Base-by-base conservation (phyloP, 345 rosid genomes). In the Eucalyptus cladocalyx region DNA sequence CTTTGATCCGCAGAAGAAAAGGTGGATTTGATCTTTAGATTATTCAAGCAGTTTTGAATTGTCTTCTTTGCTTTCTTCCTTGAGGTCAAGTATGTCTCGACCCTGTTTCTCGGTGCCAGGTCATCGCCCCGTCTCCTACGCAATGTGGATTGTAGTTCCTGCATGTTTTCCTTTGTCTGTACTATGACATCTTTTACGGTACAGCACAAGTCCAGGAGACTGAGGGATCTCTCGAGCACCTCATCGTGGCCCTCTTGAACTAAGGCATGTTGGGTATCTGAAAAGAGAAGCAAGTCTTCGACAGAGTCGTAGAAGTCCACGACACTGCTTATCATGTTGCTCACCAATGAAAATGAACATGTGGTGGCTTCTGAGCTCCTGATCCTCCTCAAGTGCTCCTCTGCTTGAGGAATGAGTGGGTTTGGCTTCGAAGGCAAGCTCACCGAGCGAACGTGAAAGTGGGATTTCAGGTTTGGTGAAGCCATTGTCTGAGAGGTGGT, bases 31-130 rank as follows among this genome's bases (percentile, higher is more conserved):
- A 86, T 90, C 80, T 90, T 85, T 86, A 88, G 24, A 34, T 34
- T 86, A 88, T 93, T 89, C 87, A 92, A 88, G 62, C 23, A 88
- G 91, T 93, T 93, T 15, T 89, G 90, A 87, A 93, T 88, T 87
- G 94, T 90, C 88, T 90, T 95, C 88, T 92, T 94, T 56, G 90
- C 88, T 9, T 86, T 53, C 88, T 91, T 94, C 92, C 96, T 93
- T 8, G 92, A 89, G 89, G 93, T 80, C 26, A 94, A 43, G 91
- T 92, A 94, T 65, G 92, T 92, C 88, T 88, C 91, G 42, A 92
- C 91, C 86, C 91, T 94, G 30, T 37, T 23, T 72, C 45, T 72
- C 81, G 37, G 81, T 72, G 26, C 43, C 1, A 90, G 24, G 16
- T 48, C 83, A 21, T 17, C 42, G 51, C 88, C 49, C 34, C 87